A percentile compares a stretch with the other conserved stretches of the same genome.
These are phyloP conservation scores for Cladophialophora carrionii DNA, from an alignment of 2,329 filamentous ascomycete species.

Conservation along the genomic window DNA sequence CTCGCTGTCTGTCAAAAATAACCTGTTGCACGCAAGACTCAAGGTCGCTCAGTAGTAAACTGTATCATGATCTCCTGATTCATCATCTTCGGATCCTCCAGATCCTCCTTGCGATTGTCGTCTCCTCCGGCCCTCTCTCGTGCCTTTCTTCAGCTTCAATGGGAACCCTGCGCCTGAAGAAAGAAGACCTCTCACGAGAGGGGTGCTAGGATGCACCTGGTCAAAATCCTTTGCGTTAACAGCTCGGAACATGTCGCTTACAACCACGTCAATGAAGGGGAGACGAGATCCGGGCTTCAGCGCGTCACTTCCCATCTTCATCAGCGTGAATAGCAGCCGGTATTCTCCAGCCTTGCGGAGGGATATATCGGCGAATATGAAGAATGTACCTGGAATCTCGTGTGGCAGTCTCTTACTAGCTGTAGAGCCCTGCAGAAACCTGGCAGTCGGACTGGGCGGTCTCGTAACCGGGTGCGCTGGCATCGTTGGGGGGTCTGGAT, in stretches of 20 bases:
- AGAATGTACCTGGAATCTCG: constrained; percentile 48
- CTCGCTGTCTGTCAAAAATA: background rate
- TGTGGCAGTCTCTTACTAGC: constrained; percentile 15
- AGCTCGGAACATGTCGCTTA: constrained; percentile 36
- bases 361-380: constrained; percentile 54
- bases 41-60: background rate
- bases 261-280: constrained; percentile 24
- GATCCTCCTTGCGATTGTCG: constrained; percentile 29
- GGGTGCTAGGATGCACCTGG: constrained; percentile 38
- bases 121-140: constrained; percentile 31
- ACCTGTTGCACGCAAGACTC: background rate
- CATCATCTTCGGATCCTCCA: constrained; percentile 33
- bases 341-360: constrained; percentile 52
- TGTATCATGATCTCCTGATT: constrained; percentile 23
- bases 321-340: constrained; percentile 51
- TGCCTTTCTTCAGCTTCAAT: constrained; percentile 39
- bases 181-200: constrained; percentile 37
- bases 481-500: constrained; percentile 50
- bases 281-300: constrained; percentile 25
- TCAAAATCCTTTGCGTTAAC: constrained; percentile 41
- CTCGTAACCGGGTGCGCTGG: constrained; percentile 43
- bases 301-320: constrained; percentile 42
- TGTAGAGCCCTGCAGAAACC: constrained; percentile 26
- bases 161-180: constrained; percentile 38
- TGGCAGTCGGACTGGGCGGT: constrained; percentile 30